These are phyloP conservation scores for Naganishia randhawae DNA, from an alignment of 768 basidiomycete species.

Conservation along the genomic window DNA sequence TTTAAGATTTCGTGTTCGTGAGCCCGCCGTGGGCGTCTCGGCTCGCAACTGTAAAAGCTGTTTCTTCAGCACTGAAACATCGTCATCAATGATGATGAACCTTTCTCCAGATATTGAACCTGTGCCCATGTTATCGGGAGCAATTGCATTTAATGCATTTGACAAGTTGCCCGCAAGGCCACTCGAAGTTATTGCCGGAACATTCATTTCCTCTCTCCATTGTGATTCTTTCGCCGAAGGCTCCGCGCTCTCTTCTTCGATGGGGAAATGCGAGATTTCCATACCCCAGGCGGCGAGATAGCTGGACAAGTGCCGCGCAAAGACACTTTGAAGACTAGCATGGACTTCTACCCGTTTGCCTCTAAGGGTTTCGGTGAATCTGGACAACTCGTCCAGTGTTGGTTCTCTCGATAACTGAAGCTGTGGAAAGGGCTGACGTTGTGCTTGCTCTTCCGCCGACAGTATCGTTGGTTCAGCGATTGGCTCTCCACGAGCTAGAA, in stretches of 20 bases:
- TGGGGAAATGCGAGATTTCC: constrained; percentile 72
- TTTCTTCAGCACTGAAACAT: constrained; percentile 72
- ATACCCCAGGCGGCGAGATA: constrained; percentile 93
- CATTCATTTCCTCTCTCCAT: constrained; percentile 17
- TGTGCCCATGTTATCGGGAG: constrained; percentile 10
- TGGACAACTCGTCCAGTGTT: constrained; percentile 67
- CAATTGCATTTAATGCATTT: constrained; percentile 12
- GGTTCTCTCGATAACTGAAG: constrained; percentile 65
- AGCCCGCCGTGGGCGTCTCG: constrained; percentile 35
- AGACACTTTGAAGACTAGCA: constrained; percentile 78
- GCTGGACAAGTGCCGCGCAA: constrained; percentile 86
- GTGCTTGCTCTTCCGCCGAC: constrained; percentile 55
- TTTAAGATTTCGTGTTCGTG: constrained; percentile 41
- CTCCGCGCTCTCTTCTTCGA: constrained; percentile 42
- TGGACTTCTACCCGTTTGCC: constrained; percentile 80
- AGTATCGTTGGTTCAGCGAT: constrained; percentile 58
- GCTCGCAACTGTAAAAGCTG: constrained; percentile 66
- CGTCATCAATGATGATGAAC: constrained; percentile 90
- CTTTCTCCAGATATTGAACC: constrained; percentile 29
- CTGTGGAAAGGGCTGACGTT: constrained; percentile 56
- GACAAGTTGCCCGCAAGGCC: constrained; percentile 25
- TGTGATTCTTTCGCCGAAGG: background rate
- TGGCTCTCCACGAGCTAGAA: constrained; percentile 54
- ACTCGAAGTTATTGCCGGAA: constrained; percentile 29
- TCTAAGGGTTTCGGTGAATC: constrained; percentile 75